Evolutionary conservation across 768 basidiomycete genomes (phyloP).

Genomic region (Calocybe cyanea): DNA sequence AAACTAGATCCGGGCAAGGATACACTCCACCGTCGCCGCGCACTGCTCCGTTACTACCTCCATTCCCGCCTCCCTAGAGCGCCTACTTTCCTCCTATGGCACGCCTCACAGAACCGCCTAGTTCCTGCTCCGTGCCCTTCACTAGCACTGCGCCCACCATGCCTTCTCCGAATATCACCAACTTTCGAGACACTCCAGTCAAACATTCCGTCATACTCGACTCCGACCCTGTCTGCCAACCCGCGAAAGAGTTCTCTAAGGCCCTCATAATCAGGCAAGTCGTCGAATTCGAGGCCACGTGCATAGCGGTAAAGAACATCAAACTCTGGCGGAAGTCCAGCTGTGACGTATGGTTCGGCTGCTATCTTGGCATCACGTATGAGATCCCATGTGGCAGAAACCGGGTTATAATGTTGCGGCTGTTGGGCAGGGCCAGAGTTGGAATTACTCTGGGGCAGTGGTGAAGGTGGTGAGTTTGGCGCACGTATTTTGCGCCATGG

Average conservation of each 20-base stretch:
- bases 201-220: conserved; percentile 50
- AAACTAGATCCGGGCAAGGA: no score
- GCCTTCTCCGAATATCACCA: conserved; percentile 12
- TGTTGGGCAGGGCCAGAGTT: conserved; percentile 12
- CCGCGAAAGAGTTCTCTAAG: conserved; percentile 69
- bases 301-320: conserved; percentile 79
- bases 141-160: conserved; percentile 17
- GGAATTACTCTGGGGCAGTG: conserved; percentile 21
- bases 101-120: conserved; percentile 36
- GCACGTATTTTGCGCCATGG: conserved; percentile 78
- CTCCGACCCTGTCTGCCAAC: conserved; percentile 48
- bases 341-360: conserved; percentile 62
- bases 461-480: conserved; percentile 27
- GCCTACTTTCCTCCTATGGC: conserved; percentile 27
- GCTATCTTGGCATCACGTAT: conserved; percentile 72
- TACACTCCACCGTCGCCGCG: no score
- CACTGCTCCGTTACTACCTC: conserved; percentile 9
- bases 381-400: conserved; percentile 70
- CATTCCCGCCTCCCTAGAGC: conserved; percentile 12
- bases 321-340: conserved; percentile 77
- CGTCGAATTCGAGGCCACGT: conserved; percentile 80
- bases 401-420: conserved; percentile 42
- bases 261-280: conserved; percentile 86
- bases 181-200: conserved; percentile 36
- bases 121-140: conserved; percentile 15